Conservation (phyloP, 176 grass and related monocot genomes). For the Eremochloa ophiuroides region DNA sequence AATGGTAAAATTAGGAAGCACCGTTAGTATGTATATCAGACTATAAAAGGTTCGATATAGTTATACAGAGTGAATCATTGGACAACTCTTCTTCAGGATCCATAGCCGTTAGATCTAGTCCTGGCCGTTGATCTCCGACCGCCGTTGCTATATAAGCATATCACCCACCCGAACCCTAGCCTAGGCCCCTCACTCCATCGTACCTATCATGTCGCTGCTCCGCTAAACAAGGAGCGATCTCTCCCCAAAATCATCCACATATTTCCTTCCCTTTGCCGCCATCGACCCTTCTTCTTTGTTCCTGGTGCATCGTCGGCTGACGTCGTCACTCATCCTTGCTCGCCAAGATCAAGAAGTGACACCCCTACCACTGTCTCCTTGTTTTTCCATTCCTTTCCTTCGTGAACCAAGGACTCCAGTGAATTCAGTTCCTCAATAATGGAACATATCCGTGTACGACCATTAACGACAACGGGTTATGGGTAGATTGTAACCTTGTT, state of each 20-base stretch:
- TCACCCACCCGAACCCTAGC: background rate
- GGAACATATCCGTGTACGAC: too few species aligned
- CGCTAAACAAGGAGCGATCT: background rate
- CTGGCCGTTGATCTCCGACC: background rate
- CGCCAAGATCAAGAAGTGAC: background rate
- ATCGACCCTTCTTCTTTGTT: background rate
- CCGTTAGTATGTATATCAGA: background rate
- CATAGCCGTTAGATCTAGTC: background rate
- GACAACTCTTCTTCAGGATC: background rate
- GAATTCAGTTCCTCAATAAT: background rate
- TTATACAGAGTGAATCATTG: background rate
- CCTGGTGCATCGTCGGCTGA: fast-evolving
- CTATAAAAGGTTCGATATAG: background rate
- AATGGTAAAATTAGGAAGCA: background rate
- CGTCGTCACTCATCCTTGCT: background rate
- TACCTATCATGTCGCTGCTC: background rate
- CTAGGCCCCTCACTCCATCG: background rate
- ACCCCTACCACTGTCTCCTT: background rate
- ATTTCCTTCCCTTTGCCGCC: background rate
- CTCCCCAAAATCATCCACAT: background rate
- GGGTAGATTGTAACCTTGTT: background rate
- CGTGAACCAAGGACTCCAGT: background rate
- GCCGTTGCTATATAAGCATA: background rate
- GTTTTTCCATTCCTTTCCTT: background rate
- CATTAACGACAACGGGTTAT: background rate